Evolutionary conservation across 192 early-diverging fungal genomes (phyloP), one percentile per base, ranked within the genome.

Genomic region (Podila verticillata): DNA sequence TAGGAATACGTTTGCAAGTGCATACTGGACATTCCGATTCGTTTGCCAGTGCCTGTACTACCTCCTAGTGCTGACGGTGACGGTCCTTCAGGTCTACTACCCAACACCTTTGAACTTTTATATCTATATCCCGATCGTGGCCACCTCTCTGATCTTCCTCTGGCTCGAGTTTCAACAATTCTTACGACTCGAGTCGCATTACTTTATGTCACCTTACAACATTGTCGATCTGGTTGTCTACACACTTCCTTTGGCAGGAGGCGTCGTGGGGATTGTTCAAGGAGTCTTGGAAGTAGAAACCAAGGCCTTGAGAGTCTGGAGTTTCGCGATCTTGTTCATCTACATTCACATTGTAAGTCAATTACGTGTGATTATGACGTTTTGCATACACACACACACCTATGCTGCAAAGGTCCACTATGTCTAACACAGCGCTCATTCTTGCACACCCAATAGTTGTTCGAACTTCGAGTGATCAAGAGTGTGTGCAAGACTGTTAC

Each of bases 1-100:
- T 64, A 74, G 72, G 73, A 75, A 75, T 36, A 77, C 67, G 7
- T 65, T 77, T 20, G 74, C 67, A n/a, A 69, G 48, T 66, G 39
- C 26, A 13, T 77, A 70, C 58, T 77, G 74, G 74, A 15, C 48
- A 20, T n/a, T 61, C 10, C 74, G 74, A 12, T 77, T 74, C 35
- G 9, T 66, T 24, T 66, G 61, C 65, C 64, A 74, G 28, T 74
- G 64, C 48, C 0, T 44, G 7, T 66, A 47, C 49, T 74, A 74
- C 28, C n/a, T 48, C 17, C 30, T 74, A 29, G 56, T 75, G 9
- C 20, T 61, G 28, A 49, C 47, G 1, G 61, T 57, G 3, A 61
- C 66, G 19, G n/a, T 75, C 36, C 24, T 75, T 1, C 73, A 75
- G 20, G 66, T 75, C 7, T 75, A 75, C 60, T 39, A 58, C 57